These are phyloP conservation scores for Talaromyces liani DNA, from an alignment of 495 filamentous ascomycete species.

Conservation along the genomic window DNA sequence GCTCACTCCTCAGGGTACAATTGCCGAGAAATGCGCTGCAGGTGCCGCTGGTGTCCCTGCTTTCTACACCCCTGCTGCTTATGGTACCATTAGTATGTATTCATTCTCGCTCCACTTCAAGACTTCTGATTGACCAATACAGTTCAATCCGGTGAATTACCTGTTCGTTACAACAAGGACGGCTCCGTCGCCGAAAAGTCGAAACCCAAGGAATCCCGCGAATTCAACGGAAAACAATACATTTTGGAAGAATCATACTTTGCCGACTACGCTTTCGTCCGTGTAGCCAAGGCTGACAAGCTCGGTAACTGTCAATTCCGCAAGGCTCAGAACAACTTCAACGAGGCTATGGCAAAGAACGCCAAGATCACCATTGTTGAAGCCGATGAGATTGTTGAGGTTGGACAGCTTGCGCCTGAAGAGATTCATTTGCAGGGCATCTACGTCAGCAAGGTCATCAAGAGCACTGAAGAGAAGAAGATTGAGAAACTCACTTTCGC, in stretches of 20 bases:
- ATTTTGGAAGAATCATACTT: constrained; percentile 76
- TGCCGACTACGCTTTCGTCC: constrained; percentile 82
- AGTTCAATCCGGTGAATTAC: constrained; percentile 80
- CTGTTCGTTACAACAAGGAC: constrained; percentile 68
- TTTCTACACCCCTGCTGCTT: constrained; percentile 83
- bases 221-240: constrained; percentile 76
- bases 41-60: constrained; percentile 82
- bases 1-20: constrained; percentile 79
- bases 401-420: constrained; percentile 68
- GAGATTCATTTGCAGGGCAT: constrained; percentile 78
- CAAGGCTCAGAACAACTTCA: constrained; percentile 83
- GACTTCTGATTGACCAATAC: not conserved
- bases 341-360: constrained; percentile 86
- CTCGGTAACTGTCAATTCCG: constrained; percentile 94
- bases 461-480: constrained; percentile 61
- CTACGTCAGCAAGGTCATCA: constrained; percentile 79
- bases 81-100: constrained; percentile 56
- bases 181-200: constrained; percentile 65
- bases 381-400: constrained; percentile 90
- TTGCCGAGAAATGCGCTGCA: constrained; percentile 78
- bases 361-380: constrained; percentile 90
- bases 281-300: constrained; percentile 78
- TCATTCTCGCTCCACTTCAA: not conserved
- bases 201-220: constrained; percentile 73
- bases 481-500: constrained; percentile 78